Base-by-base conservation (phyloP, 2,329 filamentous ascomycete species). In the Diaporthe sp. region DNA sequence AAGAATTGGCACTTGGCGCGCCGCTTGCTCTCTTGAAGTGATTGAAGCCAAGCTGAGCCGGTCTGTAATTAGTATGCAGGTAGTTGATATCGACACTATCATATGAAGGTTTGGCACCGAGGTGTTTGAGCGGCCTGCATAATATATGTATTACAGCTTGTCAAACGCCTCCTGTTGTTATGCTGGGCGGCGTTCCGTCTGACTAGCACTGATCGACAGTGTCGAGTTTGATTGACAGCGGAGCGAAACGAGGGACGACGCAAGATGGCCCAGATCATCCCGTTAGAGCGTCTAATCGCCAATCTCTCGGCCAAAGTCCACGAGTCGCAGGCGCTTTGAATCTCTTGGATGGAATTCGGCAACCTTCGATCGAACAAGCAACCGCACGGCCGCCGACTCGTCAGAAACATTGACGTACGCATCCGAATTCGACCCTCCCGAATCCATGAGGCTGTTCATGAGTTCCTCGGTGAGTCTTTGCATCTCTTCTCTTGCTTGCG, bases 311-410 rank as follows among this genome's bases (percentile, higher is more conserved):
- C 91, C 91, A 85, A 93, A 93, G 81, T 93, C 91, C 62, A 93
- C 83, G 62, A 93, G 82, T 68, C 89, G 87, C 71, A 94, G 82
- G 80, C 84, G 88, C 57, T 86, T 89, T 19, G 92, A 90, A 83
- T 93, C 91, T 77, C 86, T 89, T 4, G 91, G 91, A 79, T 94
- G 91, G 78, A 93, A 92, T 79, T 91, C 89, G 4, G 92, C 92
- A 55, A 92, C 91, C 79, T 92, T 92, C 51, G 91, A 91, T 73
- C 92, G 84, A 46, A 93, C 90, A 31, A 93, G 84, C 79, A 93
- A 93, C 77, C 92, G 88, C 3, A 89, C 90, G 17, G 91, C 90
- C 3, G 92, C 91, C 61, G 91, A 90, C 79, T 93, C 92, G 74
- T 88, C 87, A 22, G 85, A 79, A n/a, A 93, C 84, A 65, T 85